Evolutionary conservation across 345 rosid genomes (phyloP), one percentile per base, ranked within the genome.

Genomic region (Triadica sebifera): DNA sequence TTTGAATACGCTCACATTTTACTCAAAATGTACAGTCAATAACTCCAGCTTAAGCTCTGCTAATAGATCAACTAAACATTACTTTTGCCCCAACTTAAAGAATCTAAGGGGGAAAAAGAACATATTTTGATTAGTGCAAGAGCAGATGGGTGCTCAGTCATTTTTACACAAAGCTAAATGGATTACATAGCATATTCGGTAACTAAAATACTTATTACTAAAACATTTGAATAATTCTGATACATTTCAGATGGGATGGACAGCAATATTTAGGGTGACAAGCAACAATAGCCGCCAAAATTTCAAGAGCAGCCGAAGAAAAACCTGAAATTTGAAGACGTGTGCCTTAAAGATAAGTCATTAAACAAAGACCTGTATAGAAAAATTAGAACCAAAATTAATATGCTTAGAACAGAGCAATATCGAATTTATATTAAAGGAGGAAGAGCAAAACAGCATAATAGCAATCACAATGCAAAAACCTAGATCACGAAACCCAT

Each of bases 111-210:
- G 2, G 34, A 1, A 29, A 29, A 29, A 29, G 34, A 1, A n/a
- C 6, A 19, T 4, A 19, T 19, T n/a, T 55, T 55, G 2, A n/a
- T n/a, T n/a, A 62, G n/a, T 37, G 43, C 20, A 16, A 7, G 8
- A 70, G 38, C 45, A 41, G 13, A 70, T 12, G 29, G 63, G 39
- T 56, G 38, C 7, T 49, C 11, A 52, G 25, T 53, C 45, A 49
- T 8, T 67, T 67, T 66, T 37, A n/a, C 38, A 25, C 16, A 20
- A 17, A 50, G 5, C 45, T 19, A 67, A 49, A 50, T 29, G 58
- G 7, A 45, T 20, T n/a, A 43, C 12, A 34, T 67, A 64, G 72
- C 72, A 34, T 52, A 3, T 52, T n/a, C 60, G n/a, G 46, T 70
- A 70, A 38, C 62, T 6, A 20, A 56, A 20, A 39, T 29, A 39